A percentile compares a stretch with the other conserved stretches of the same genome.
phyloP scores from a whole-genome alignment of 2,329 filamentous ascomycete genomes.

The Colletotrichum camelliae region DNA sequence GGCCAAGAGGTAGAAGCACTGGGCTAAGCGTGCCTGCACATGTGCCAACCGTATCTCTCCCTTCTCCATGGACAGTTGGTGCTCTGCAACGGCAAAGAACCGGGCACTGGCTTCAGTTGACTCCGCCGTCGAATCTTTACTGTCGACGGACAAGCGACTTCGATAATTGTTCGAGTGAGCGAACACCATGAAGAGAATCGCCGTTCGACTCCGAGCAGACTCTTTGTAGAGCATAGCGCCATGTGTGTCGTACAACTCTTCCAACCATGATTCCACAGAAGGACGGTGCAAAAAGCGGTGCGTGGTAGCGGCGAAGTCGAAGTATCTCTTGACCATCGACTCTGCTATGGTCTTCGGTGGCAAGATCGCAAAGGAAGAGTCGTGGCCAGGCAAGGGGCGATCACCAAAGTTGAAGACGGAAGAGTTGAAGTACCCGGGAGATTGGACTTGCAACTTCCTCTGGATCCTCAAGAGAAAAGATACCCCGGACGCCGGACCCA shows the following conservation, averaged over 20 bases:
- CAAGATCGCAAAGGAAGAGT: slow-evolving; percentile 42
- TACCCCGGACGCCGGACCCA: slow-evolving; percentile 34
- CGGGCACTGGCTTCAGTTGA: slow-evolving; percentile 26
- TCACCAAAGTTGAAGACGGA: slow-evolving; percentile 56
- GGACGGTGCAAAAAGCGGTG: slow-evolving; percentile 60
- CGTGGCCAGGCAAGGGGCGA: slow-evolving; percentile 47
- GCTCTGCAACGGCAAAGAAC: slow-evolving; percentile 38
- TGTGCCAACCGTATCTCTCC: slow-evolving; percentile 41
- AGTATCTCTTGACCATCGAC: slow-evolving; percentile 52
- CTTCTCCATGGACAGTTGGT: slow-evolving; percentile 41
- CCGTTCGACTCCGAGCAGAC: slow-evolving; percentile 35
- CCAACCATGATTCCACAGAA: slow-evolving; percentile 51
- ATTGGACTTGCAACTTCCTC: slow-evolving; percentile 47
- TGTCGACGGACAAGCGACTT: slow-evolving; percentile 2
- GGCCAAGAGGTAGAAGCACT: slow-evolving; percentile 48
- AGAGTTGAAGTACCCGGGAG: slow-evolving; percentile 41
- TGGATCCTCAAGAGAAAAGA: slow-evolving; percentile 31
- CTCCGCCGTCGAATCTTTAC: slow-evolving; percentile 22
- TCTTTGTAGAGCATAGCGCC: slow-evolving; percentile 29
- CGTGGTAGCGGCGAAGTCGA: slow-evolving; percentile 61
- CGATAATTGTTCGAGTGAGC: slow-evolving; percentile 52
- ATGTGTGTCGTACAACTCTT: slow-evolving; percentile 41
- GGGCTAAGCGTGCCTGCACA: slow-evolving; percentile 44
- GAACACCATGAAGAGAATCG: slow-evolving; percentile 56
- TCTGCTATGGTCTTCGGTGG: slow-evolving; percentile 39